Base-by-base conservation (phyloP, 768 basidiomycete genomes). In the Hericium coralloides region DNA sequence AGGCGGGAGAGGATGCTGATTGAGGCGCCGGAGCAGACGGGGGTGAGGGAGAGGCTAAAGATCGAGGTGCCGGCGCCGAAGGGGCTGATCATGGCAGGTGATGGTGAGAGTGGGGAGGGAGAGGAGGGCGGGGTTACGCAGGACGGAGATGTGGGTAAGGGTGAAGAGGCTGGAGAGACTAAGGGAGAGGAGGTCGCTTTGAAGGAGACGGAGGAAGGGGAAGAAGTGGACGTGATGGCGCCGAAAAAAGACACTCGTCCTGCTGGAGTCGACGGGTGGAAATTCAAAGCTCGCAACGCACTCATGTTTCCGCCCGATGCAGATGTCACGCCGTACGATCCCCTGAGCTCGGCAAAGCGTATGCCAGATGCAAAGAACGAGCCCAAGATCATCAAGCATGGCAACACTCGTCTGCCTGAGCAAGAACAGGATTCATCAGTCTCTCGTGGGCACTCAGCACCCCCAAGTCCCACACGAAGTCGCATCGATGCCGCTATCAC, bases 231-330 rank as follows among this genome's bases (percentile, higher is more conserved):
- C 69, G 88, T 92, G 38, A 82, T 93, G 87, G 90, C 89, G 10
- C 86, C 83, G 18, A 80, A 72, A 74, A 89, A 84, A 67, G 89
- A 92, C 60, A 83, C 76, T 20, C 79, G 89, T 15, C 59, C 78
- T 38, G 87, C 88, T 39, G 81, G 82, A 6, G 88, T 90, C 38
- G 87, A 90, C 65, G 86, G 79, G 2, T 92, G 88, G 90, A 82
- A 80, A 59, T 92, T 92, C 76, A 91, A 85, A 78, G 80, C 92
- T 25, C 85, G 97, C 57, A 99, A 99, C 72, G 85, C 90, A 3
- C 76, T 99, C 54, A 97, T 97, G 92, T 99, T 98, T 66, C 67
- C 87, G 0, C 95, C 97, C 2, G 97, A 97, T 65, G 92, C 91
- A 25, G 89, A 99, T 67, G 76, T 81, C 48, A 82, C 87, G 20